Conservation (phyloP, 2,329 filamentous ascomycete species). For the Botrytis sinoallii region DNA sequence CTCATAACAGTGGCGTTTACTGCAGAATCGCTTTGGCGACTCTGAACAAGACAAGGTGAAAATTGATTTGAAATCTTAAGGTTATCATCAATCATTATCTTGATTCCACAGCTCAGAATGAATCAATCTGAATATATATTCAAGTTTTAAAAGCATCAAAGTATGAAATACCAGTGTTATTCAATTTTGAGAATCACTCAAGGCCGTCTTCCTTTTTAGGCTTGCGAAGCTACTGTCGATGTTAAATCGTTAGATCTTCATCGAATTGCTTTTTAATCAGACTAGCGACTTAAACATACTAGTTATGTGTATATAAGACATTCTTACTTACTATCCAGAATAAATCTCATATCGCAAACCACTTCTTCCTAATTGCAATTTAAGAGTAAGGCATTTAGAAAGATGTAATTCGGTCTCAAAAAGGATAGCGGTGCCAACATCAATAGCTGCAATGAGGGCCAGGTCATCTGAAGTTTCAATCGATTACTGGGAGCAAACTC, state of each 20-base stretch:
- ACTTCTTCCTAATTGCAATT: neutral
- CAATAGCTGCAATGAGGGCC: neutral
- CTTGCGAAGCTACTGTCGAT: neutral
- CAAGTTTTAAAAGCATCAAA: neutral
- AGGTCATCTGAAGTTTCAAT: neutral
- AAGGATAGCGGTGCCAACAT: neutral
- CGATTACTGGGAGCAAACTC: neutral
- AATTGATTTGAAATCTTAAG: rapidly evolving
- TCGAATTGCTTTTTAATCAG: too few relatives aligned
- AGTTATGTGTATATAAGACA: neutral
- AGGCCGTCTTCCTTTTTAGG: neutral
- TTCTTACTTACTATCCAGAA: neutral
- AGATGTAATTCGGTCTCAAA: neutral
- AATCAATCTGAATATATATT: neutral
- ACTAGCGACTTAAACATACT: neutral
- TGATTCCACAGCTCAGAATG: neutral
- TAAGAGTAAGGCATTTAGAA: neutral
- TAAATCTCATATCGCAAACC: neutral
- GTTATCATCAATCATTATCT: neutral
- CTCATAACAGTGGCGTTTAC: neutral
- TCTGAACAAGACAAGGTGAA: too few relatives aligned
- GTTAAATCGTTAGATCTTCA: neutral
- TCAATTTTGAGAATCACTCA: neutral
- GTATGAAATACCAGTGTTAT: neutral
- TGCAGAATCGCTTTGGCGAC: neutral